Conservation (phyloP, 345 rosid species). For the Eucalyptus marginata region DNA sequence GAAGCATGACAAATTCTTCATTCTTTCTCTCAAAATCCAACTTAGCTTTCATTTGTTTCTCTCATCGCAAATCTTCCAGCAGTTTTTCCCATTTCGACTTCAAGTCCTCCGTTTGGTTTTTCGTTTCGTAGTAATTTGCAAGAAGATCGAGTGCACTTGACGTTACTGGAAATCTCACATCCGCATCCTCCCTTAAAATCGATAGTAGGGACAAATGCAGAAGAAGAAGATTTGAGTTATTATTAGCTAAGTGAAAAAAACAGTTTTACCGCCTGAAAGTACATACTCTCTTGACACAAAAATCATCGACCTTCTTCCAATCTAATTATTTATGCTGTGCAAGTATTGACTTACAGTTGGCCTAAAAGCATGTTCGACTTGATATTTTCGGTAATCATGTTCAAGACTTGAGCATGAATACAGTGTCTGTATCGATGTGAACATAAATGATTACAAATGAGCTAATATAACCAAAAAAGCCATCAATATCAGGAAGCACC, state of each 20-base stretch:
- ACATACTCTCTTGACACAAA: background rate
- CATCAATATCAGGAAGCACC: background rate
- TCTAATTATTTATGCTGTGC: background rate
- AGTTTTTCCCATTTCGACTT: constrained; percentile 51
- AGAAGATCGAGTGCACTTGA: constrained; percentile 2
- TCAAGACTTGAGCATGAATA: background rate
- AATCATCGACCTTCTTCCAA: background rate
- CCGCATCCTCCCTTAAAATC: constrained; percentile 38
- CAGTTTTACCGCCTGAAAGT: constrained; percentile 11
- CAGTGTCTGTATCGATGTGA: background rate
- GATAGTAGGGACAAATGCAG: background rate
- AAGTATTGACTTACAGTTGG: background rate
- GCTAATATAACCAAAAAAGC: background rate
- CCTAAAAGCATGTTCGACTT: background rate
- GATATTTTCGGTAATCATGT: background rate
- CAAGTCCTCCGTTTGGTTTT: constrained; percentile 43
- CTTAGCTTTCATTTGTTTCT: constrained; percentile 21
- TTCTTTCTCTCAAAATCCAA: constrained; percentile 46
- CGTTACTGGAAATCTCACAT: constrained; percentile 51
- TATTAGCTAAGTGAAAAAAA: background rate
- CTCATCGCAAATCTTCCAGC: constrained; percentile 56
- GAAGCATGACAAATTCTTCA: constrained; percentile 54
- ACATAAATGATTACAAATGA: background rate
- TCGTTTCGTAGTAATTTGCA: background rate
- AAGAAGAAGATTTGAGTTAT: background rate